Conservation (phyloP, 805 yeast genomes). For the Priceomyces medius region DNA sequence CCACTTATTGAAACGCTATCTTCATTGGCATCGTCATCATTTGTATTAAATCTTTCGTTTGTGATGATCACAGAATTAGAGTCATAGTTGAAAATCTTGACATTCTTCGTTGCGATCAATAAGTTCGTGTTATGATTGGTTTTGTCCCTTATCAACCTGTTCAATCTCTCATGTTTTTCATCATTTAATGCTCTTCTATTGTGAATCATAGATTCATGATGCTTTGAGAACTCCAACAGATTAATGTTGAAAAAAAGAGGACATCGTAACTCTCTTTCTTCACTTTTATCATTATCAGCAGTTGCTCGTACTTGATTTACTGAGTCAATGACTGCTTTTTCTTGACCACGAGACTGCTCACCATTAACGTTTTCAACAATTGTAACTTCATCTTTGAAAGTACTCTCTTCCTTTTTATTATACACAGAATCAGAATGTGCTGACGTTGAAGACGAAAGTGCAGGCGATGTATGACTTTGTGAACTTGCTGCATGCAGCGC, state of each 20-base stretch:
- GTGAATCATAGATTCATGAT: slow-evolving; percentile 3
- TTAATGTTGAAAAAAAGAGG: slow-evolving; percentile 13
- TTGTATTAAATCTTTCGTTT: slow-evolving; percentile 5
- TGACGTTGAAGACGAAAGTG: not conserved
- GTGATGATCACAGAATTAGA: slow-evolving; percentile 9
- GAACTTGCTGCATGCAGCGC: not conserved
- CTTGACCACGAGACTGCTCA: not conserved
- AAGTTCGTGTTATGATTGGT: slow-evolving; percentile 7
- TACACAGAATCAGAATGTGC: not conserved
- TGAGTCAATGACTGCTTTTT: not conserved
- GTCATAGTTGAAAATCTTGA: slow-evolving; percentile 21
- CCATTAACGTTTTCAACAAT: not conserved
- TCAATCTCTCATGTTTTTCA: slow-evolving; percentile 9
- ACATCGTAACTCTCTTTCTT: slow-evolving; percentile 2
- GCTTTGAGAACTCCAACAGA: slow-evolving; percentile 8
- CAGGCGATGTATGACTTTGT: not conserved
- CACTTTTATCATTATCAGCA: not conserved
- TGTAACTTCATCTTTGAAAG: not conserved
- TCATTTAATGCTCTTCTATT: slow-evolving; percentile 5
- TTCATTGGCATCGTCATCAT: slow-evolving; percentile 3
- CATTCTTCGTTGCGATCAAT: slow-evolving; percentile 14
- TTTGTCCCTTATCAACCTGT: slow-evolving; percentile 3
- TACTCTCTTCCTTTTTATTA: not conserved
- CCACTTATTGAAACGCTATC: slow-evolving; percentile 4
- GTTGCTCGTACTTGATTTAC: not conserved